Conservation (phyloP, 2,329 filamentous ascomycete genomes). For the Venturiaceae sp. region DNA sequence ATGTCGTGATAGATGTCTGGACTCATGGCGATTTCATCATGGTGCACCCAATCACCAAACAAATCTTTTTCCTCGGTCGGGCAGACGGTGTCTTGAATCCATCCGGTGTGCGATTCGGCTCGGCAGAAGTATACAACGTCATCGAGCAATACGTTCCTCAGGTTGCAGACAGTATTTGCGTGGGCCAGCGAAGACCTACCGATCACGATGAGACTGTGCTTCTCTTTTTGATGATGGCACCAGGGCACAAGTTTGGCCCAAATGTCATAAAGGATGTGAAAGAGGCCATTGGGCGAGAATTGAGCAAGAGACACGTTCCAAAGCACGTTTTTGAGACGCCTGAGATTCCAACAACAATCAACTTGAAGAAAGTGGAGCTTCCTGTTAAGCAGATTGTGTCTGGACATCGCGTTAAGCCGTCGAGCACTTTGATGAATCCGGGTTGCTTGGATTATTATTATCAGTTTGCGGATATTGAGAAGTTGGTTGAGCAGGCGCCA, state of each 20-base stretch:
- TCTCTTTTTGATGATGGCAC: conserved; percentile 50
- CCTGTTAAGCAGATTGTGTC: conserved; percentile 79
- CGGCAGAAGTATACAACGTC: conserved; percentile 69
- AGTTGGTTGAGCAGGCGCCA: conserved; percentile 30
- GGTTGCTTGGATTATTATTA: conserved; percentile 70
- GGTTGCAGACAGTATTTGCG: conserved; percentile 65
- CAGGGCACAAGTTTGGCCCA: conserved; percentile 45
- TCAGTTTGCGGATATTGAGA: conserved; percentile 64
- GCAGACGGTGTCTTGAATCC: conserved; percentile 75
- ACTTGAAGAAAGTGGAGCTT: conserved; percentile 76
- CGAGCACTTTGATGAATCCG: conserved; percentile 68
- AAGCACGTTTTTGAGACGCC: conserved; percentile 70
- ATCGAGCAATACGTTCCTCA: conserved; percentile 56
- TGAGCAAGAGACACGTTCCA: conserved; percentile 67
- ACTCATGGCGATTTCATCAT: conserved; percentile 74
- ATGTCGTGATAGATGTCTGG: conserved; percentile 48
- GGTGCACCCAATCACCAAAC: conserved; percentile 57
- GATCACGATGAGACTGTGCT: conserved; percentile 50
- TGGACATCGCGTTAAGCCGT: conserved; percentile 62
- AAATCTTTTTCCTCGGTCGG: conserved; percentile 57
- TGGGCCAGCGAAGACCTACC: conserved; percentile 60
- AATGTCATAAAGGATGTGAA: conserved; percentile 51
- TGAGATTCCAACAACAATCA: conserved; percentile 77
- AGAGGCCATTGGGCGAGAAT: conserved; percentile 52
- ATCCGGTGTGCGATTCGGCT: conserved; percentile 68